A percentile compares a stretch with the other conserved stretches of the same genome.
Conservation (phyloP, 768 basidiomycete species). For the Tubosaeta sp. region DNA sequence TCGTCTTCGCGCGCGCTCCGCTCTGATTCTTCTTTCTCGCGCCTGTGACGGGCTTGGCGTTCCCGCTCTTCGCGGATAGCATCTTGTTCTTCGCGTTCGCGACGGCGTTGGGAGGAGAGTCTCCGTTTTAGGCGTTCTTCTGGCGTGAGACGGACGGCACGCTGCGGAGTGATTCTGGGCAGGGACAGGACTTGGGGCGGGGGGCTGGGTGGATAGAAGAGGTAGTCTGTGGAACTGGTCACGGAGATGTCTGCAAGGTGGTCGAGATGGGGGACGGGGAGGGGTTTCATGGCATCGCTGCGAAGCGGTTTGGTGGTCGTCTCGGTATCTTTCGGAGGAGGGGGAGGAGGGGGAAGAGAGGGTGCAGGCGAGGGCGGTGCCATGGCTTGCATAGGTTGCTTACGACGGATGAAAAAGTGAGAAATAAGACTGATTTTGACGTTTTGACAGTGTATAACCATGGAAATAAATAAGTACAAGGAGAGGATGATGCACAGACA, state of each 20-base stretch:
- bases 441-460: slow-evolving; percentile 10
- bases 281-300: slow-evolving; percentile 14
- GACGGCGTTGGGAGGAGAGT: slow-evolving; percentile 19
- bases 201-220: slow-evolving; percentile 2
- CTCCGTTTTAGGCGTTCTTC: slow-evolving; percentile 25
- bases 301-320: background rate
- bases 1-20: slow-evolving; percentile 39
- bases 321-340: slow-evolving; percentile 21
- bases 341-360: slow-evolving; percentile 14
- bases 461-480: slow-evolving; percentile 3
- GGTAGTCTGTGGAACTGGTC: background rate
- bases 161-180: background rate
- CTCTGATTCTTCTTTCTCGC: slow-evolving; percentile 18
- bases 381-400: slow-evolving; percentile 8
- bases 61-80: slow-evolving; percentile 43
- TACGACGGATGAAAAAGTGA: slow-evolving; percentile 12
- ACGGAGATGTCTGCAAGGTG: slow-evolving; percentile 2
- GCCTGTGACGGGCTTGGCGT: slow-evolving; percentile 31
- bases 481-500: background rate
- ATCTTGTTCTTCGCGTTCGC: slow-evolving; percentile 38
- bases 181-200: slow-evolving; percentile 3
- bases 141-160: slow-evolving; percentile 17
- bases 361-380: background rate
- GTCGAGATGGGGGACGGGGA: slow-evolving; percentile 17
- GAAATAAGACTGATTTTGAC: slow-evolving; percentile 14